Conservation (phyloP, 441 rosid species). For the Euphorbia schlechtendalii region DNA sequence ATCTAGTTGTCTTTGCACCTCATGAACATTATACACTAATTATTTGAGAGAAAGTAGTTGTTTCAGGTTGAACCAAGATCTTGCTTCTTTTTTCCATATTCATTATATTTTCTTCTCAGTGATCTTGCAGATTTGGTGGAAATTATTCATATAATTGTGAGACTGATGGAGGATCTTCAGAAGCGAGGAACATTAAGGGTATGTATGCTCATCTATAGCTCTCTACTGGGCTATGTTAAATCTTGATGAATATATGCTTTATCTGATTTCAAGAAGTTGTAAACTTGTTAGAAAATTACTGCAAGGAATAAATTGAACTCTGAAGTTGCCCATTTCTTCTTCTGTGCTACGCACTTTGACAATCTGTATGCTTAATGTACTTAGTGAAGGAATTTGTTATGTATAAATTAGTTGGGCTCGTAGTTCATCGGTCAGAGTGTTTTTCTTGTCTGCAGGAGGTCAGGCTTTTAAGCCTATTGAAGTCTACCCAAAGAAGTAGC, state of each 20-base stretch:
- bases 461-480: background rate
- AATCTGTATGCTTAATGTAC: background rate
- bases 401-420: background rate
- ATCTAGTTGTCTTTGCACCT: background rate
- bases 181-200: constrained; percentile 91
- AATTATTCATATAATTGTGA: constrained; percentile 53
- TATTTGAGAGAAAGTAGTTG: background rate
- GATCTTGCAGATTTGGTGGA: constrained; percentile 95
- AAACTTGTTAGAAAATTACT: background rate
- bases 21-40: background rate
- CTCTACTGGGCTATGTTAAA: constrained; percentile 14
- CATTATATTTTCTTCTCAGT: constrained; percentile 44
- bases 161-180: constrained; percentile 91
- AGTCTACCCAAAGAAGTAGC: background rate
- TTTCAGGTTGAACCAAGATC: background rate
- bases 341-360: too few relatives aligned
- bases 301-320: background rate
- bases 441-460: constrained; percentile 1
- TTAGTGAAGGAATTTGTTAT: background rate
- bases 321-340: background rate
- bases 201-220: constrained; percentile 23
- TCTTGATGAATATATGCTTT: constrained; percentile 1
- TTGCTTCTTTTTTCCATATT: constrained; percentile 18
- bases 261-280: background rate
- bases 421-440: background rate